Percentiles rank a stretch among this genome's conserved stretches.
Conservation (phyloP, 768 basidiomycete genomes). For the Coprinellus micaceus region DNA sequence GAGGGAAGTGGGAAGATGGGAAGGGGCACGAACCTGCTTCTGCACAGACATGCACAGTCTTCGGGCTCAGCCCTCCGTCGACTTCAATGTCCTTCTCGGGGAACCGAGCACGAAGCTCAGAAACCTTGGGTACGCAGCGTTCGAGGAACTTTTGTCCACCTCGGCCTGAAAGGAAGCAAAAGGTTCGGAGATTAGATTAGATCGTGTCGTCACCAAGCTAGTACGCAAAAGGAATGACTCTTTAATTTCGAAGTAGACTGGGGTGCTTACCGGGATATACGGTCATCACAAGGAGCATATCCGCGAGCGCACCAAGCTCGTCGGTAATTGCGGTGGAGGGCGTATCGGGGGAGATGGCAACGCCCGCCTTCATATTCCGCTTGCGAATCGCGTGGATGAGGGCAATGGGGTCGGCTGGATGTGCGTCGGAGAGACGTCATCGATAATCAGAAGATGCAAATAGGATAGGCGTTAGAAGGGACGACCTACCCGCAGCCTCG, state of each 20-base stretch:
- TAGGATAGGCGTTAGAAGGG: background rate
- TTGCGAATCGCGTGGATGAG: conserved; percentile 79
- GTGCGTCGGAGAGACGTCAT: background rate
- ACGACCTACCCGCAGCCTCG: conserved; percentile 78
- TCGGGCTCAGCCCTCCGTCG: conserved; percentile 94
- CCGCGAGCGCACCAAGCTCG: conserved; percentile 74
- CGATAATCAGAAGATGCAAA: background rate
- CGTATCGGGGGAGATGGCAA: conserved; percentile 96
- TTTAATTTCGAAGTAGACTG: background rate
- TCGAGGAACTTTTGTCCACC: conserved; percentile 97
- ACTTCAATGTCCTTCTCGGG: conserved; percentile 96
- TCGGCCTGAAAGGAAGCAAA: conserved; percentile 58
- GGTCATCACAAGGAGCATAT: conserved; percentile 98
- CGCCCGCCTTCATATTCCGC: conserved; percentile 89
- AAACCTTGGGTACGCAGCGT: conserved; percentile 88
- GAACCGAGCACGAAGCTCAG: conserved; percentile 85
- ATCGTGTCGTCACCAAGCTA: no score
- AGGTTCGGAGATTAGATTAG: background rate
- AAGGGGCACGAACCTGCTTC: conserved; percentile 67
- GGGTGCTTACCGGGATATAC: conserved; percentile 85
- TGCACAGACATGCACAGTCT: conserved; percentile 84
- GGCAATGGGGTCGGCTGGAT: conserved; percentile 59
- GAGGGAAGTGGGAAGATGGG: background rate
- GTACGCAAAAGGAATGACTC: background rate
- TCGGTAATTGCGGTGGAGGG: conserved; percentile 86